A percentile compares a stretch with the other conserved stretches of the same genome.
Conservation (phyloP, 371 early-diverging fungal species). For the Rhizopus stolonifer region DNA sequence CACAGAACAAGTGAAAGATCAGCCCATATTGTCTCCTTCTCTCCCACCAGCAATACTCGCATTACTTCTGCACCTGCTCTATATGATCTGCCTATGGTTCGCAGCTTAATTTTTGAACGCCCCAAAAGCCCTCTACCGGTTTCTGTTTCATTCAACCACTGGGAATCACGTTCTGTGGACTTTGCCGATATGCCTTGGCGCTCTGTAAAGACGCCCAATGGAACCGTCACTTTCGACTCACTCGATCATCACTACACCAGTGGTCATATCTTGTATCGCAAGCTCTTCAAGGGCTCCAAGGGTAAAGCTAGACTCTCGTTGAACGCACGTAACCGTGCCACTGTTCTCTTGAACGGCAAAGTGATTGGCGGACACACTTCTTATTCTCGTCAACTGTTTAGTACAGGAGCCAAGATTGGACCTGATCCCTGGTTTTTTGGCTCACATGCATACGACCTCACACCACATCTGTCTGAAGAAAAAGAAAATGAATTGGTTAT, state of each 20-base stretch:
- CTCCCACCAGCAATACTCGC: constrained; percentile 12
- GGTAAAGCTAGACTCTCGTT: constrained; percentile 47
- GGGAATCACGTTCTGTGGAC: constrained; percentile 32
- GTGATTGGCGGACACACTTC: constrained; percentile 79
- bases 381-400: constrained; percentile 62
- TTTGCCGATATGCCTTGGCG: constrained; percentile 44
- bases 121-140: constrained; percentile 24
- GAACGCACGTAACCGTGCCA: constrained; percentile 72
- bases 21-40: constrained; percentile 35
- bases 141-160: constrained; percentile 22
- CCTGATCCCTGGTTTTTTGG: constrained; percentile 68
- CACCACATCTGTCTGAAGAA: constrained; percentile 23
- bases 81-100: constrained; percentile 30
- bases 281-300: constrained; percentile 27
- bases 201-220: constrained; percentile 24
- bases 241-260: constrained; percentile 65
- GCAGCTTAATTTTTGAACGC: constrained; percentile 14
- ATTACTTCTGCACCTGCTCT: constrained; percentile 1
- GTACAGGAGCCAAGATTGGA: constrained; percentile 71
- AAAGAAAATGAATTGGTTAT: constrained; percentile 59
- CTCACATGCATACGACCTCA: constrained; percentile 45
- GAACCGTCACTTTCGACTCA: constrained; percentile 25
- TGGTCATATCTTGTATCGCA: constrained; percentile 69
- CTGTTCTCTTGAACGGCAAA: constrained; percentile 66
- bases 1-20: constrained; percentile 24